A percentile compares a stretch with the other conserved stretches of the same genome.
phyloP scores from a whole-genome alignment of 257 asterid genomes.

The Capsicum baccatum region DNA sequence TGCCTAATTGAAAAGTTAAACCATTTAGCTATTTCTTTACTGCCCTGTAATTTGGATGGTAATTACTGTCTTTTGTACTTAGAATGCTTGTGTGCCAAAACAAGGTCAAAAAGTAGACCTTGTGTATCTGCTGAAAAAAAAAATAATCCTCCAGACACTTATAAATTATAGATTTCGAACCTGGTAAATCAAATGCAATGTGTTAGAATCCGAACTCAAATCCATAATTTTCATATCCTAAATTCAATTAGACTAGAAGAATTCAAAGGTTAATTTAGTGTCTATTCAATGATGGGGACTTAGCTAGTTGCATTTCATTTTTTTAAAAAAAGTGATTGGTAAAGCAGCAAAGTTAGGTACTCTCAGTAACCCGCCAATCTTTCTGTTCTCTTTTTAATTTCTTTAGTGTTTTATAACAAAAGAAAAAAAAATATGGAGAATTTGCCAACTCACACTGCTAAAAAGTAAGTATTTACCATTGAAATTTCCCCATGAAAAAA shows the following conservation, averaged over 20 bases:
- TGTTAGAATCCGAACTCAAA: background rate
- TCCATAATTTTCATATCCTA: background rate
- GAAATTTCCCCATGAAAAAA: too few species aligned
- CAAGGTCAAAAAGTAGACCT: background rate
- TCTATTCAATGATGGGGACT: conserved; percentile 5
- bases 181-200: background rate
- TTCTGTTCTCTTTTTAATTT: background rate
- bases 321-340: background rate
- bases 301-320: background rate
- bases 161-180: background rate
- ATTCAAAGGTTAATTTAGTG: background rate
- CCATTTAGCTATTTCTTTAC: conserved; percentile 25
- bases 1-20: conserved; percentile 2
- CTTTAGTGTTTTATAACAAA: background rate
- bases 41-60: conserved; percentile 14
- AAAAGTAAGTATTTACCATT: too few species aligned
- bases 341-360: conserved; percentile 21
- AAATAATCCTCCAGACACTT: background rate
- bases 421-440: background rate
- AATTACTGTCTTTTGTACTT: background rate
- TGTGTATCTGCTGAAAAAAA: too few species aligned
- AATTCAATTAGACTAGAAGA: background rate
- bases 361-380: conserved; percentile 4
- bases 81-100: background rate
- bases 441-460: background rate